phyloP scores from a whole-genome alignment of 768 basidiomycete genomes.

The Mycena epipterygia region DNA sequence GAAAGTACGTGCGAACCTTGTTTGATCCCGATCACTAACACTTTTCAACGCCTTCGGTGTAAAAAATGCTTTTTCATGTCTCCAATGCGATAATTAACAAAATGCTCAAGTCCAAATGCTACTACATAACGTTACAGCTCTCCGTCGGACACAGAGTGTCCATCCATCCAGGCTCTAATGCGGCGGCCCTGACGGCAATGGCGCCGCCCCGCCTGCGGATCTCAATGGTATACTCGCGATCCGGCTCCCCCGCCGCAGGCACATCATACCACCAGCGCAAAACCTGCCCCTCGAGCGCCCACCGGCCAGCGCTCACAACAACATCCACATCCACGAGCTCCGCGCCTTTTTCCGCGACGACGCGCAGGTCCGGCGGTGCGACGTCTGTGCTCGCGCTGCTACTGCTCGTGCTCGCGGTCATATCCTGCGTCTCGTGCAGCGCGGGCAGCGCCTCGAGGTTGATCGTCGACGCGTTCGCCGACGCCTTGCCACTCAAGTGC shows the following conservation, averaged over 20 bases:
- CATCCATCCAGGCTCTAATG: constrained; percentile 8
- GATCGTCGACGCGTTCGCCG: constrained; percentile 30
- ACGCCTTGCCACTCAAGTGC: constrained; percentile 13
- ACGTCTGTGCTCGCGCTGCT: constrained; percentile 30
- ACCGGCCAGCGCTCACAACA: constrained; percentile 57
- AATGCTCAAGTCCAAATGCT: constrained; percentile 11
- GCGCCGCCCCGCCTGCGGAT: constrained; percentile 48
- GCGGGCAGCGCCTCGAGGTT: constrained; percentile 24
- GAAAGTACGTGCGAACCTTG: no score
- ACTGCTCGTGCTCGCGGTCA: constrained; percentile 35
- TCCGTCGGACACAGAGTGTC: constrained; percentile 29
- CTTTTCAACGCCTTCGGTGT: no score
- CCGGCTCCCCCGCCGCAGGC: constrained; percentile 47
- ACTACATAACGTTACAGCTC: constrained; percentile 36
- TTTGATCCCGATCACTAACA: no score
- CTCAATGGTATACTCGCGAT: constrained; percentile 54
- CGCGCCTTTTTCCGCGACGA: constrained; percentile 28
- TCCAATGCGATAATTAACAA: neutral
- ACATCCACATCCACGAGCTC: constrained; percentile 62
- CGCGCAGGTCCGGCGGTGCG: constrained; percentile 32
- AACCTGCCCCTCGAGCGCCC: constrained; percentile 61
- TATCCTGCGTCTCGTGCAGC: neutral
- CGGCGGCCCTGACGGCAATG: constrained; percentile 36
- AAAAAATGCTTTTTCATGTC: no score
- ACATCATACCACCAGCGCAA: constrained; percentile 70